phyloP scores from a whole-genome alignment of 2,329 filamentous ascomycete genomes.

The Blastomyces emzantsi region DNA sequence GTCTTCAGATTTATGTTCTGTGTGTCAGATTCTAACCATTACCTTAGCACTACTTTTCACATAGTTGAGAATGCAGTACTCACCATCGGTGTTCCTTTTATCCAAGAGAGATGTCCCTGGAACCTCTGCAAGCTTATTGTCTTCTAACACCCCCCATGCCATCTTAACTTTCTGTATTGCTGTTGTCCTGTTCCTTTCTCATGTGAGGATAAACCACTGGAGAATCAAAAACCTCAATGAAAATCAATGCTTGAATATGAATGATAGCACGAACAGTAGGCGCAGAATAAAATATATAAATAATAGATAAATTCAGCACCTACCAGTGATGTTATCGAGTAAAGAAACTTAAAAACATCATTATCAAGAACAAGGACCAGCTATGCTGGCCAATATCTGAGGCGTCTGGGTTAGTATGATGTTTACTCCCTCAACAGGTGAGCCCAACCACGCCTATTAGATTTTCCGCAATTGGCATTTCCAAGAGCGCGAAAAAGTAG shows the following conservation, averaged over 20 bases:
- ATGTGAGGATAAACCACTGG: neutral
- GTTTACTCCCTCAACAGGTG: neutral
- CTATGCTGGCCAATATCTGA: neutral
- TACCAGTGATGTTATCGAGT: neutral
- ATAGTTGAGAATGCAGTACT: neutral
- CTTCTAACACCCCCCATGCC: slow-evolving; percentile 23
- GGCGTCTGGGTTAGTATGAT: neutral
- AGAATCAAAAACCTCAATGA: neutral
- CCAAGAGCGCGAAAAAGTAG: neutral
- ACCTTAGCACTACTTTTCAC: neutral
- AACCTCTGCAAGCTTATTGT: slow-evolving; percentile 21
- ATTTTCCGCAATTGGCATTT: neutral
- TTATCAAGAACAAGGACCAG: neutral
- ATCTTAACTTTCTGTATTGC: slow-evolving; percentile 12
- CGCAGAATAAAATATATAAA: neutral
- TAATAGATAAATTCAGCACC: neutral
- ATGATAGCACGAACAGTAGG: neutral
- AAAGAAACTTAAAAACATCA: neutral
- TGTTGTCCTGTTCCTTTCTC: neutral
- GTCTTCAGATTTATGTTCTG: slow-evolving; percentile 27
- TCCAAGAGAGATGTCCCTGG: slow-evolving; percentile 19
- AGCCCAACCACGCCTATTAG: neutral
- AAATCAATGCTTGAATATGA: neutral
- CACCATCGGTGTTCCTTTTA: neutral
- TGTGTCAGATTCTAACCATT: neutral